Base-by-base conservation (phyloP, 495 filamentous ascomycete genomes). In the Peziza echinospora region DNA sequence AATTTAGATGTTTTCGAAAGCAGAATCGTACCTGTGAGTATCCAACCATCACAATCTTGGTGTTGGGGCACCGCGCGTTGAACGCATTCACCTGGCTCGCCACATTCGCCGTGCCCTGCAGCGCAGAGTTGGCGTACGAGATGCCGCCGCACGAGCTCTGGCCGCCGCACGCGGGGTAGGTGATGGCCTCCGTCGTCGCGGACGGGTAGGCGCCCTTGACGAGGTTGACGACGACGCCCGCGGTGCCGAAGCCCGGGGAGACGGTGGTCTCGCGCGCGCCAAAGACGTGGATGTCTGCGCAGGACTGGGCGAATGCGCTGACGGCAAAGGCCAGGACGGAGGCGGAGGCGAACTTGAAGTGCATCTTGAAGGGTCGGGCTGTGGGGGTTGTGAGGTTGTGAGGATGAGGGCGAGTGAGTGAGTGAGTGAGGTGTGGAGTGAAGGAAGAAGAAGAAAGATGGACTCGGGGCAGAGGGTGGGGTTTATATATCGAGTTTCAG, bases 191-290 rank as follows among this genome's bases (percentile, higher is more conserved):
- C 2, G 69, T 52, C 9, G 69, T 72, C 3, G 67, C 56, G n/a
- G 65, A 67, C 0, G 67, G 52, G 49, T 71, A 70, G 16, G 67
- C 66, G 23, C 56, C 55, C 10, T 65, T 49, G 13, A 75, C 50
- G 11, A 64, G 60, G 44, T 73, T 63, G 43, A 76, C 67, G 22
- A 76, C 67, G 3, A 65, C 65, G 41, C 47, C 60, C 39, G 67
- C 56, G 4, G 70, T 66, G 5, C 73, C 73, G 52, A 69, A 73
- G 13, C 75, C 74, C 5, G 65, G 52, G 2, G 68, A 49, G 2
- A 55, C 74, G 0, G 72, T 76, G 9, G 75, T 79, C 62, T 79
- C 76, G 41, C 76, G 72, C 0, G 76, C 77, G 6, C 74, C 75
- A 44, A 78, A 75, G 37, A 75, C 63, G 53, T 78, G 75, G 23